Percentiles rank a stretch among this genome's conserved stretches.
These are phyloP conservation scores for Thelonectria discophora DNA, from an alignment of 2,329 filamentous ascomycete species.

Conservation along the genomic window DNA sequence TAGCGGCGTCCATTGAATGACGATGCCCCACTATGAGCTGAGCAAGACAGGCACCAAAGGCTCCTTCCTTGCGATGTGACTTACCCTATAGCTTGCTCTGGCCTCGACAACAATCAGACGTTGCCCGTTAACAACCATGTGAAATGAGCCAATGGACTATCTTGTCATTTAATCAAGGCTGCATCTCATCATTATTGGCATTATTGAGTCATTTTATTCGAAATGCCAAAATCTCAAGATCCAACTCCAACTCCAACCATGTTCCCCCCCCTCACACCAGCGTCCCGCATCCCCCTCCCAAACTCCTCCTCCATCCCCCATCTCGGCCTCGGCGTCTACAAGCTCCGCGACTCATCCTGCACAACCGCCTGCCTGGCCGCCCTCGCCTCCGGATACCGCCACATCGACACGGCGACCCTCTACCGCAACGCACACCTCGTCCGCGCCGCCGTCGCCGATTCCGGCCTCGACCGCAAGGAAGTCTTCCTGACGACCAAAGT, in stretches of 20 bases:
- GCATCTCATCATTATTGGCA: no score
- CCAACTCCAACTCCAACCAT: neutral
- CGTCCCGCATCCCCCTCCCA: conserved; percentile 34
- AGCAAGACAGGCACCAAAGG: no score
- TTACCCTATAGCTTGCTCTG: neutral
- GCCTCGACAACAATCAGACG: neutral
- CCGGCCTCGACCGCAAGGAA: conserved; percentile 63
- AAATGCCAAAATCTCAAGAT: no score
- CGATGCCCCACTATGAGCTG: no score
- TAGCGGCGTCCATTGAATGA: conserved; percentile 16
- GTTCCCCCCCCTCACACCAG: conserved; percentile 19
- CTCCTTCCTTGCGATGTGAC: neutral
- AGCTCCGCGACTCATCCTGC: conserved; percentile 63
- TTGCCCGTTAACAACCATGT: neutral
- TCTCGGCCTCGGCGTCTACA: conserved; percentile 78
- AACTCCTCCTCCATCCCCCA: conserved; percentile 61
- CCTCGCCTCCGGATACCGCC: conserved; percentile 66
- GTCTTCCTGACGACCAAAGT: conserved; percentile 79
- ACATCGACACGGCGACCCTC: conserved; percentile 69
- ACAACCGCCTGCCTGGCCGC: conserved; percentile 66
- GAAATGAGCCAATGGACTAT: neutral
- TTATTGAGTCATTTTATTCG: neutral
- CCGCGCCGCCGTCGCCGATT: conserved; percentile 68
- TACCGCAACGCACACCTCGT: conserved; percentile 76
- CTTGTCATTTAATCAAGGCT: no score